Evolutionary conservation across 257 asterid species (phyloP).

Genomic region (Nicotiana knightiana): DNA sequence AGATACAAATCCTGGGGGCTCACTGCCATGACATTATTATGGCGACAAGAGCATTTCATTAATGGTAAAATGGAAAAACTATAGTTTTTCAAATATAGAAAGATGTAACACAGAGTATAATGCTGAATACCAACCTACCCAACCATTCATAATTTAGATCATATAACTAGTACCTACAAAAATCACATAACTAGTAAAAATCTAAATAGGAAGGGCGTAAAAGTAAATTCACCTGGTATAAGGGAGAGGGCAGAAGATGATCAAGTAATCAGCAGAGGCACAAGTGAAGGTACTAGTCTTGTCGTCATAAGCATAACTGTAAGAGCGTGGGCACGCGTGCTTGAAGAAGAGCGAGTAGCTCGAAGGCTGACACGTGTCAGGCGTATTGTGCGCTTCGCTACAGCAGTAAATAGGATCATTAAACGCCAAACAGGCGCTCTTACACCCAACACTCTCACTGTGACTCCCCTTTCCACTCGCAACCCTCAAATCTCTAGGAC

Average conservation of each 20-base stretch:
- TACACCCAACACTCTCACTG: conserved; percentile 60
- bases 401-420: conserved; percentile 82
- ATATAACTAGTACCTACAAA: neutral
- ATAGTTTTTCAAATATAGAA: no score
- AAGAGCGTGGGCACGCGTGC: conserved; percentile 87
- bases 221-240: conserved; percentile 60
- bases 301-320: conserved; percentile 93
- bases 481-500: conserved; percentile 71
- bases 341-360: conserved; percentile 75
- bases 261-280: conserved; percentile 70
- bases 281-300: conserved; percentile 94
- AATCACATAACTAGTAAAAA: neutral
- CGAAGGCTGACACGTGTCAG: conserved; percentile 87
- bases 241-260: conserved; percentile 89
- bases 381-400: conserved; percentile 75
- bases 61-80: neutral
- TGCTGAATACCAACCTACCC: no score
- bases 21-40: neutral
- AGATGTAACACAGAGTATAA: neutral
- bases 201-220: neutral
- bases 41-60: neutral
- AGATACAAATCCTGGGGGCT: no score
- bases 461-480: conserved; percentile 44
- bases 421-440: conserved; percentile 97
- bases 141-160: neutral